phyloP scores from a whole-genome alignment of 208 protist species.

The Leishmania major region DNA sequence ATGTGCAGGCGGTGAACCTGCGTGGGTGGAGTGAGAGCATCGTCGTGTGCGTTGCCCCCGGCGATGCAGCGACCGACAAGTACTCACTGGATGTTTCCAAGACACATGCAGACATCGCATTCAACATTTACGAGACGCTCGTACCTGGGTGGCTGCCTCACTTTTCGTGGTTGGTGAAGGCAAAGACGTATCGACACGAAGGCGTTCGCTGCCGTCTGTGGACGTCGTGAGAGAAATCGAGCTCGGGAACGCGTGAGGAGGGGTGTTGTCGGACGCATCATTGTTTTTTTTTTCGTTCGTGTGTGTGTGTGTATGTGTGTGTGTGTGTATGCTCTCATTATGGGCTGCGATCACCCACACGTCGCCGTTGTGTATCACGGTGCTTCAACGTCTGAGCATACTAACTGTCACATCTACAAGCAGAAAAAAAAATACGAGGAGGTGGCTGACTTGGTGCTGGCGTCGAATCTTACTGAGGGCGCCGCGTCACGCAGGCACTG shows the following conservation, averaged over 20 bases:
- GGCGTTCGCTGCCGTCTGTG: constrained; percentile 28
- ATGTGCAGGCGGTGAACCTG: constrained; percentile 76
- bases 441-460: background rate
- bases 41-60: constrained; percentile 50
- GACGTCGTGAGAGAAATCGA: constrained; percentile 17
- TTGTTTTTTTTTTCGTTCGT: background rate
- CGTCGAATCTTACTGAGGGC: background rate
- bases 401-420: background rate
- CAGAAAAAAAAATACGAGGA: background rate
- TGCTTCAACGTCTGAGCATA: background rate
- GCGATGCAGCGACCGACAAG: constrained; percentile 25
- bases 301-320: background rate
- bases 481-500: background rate
- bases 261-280: background rate
- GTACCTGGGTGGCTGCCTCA: constrained; percentile 46
- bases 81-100: constrained; percentile 25
- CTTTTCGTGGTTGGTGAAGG: constrained; percentile 37
- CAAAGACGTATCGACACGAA: constrained; percentile 8
- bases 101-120: constrained; percentile 24
- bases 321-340: background rate
- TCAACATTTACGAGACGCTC: constrained; percentile 40
- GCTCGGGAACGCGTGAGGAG: too few species aligned
- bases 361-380: background rate
- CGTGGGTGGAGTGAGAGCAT: constrained; percentile 82
- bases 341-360: background rate